Conservation (phyloP, 83 land plant genomes). For the Picea abies region DNA sequence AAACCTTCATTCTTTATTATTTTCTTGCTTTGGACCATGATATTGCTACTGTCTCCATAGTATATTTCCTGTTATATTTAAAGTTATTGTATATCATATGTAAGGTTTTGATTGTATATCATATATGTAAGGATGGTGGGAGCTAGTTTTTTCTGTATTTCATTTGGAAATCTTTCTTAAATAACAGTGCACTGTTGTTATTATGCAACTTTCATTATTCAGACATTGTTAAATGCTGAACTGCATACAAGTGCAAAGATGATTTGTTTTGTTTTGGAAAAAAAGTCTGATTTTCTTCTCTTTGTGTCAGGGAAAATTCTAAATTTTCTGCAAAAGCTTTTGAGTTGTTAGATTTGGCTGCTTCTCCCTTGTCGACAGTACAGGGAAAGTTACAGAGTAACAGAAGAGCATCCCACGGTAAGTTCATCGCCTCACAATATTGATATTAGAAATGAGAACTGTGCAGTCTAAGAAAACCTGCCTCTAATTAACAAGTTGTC, state of each 20-base stretch:
- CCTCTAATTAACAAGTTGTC: background rate
- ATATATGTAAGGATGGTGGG: background rate
- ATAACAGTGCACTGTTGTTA: background rate
- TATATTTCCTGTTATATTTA: background rate
- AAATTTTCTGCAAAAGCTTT: conserved; percentile 7
- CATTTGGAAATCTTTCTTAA: no score
- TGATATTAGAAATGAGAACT: background rate
- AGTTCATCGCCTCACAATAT: background rate
- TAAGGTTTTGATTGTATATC: background rate
- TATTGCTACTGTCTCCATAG: background rate
- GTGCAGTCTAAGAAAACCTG: background rate
- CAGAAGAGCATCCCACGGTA: background rate
- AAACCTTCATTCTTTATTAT: background rate
- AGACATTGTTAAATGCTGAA: background rate
- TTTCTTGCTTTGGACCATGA: background rate
- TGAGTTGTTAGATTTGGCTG: background rate
- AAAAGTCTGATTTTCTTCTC: background rate
- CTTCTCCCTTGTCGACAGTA: background rate
- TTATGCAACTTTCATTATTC: background rate
- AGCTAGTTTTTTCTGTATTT: background rate
- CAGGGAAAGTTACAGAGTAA: background rate
- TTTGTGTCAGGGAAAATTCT: conserved; percentile 7
- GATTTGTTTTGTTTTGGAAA: no score
- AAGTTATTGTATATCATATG: background rate
- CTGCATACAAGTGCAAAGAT: background rate